phyloP scores from a whole-genome alignment of 108 stramenopile genomes.

The Stephanodiscus minutulus region DNA sequence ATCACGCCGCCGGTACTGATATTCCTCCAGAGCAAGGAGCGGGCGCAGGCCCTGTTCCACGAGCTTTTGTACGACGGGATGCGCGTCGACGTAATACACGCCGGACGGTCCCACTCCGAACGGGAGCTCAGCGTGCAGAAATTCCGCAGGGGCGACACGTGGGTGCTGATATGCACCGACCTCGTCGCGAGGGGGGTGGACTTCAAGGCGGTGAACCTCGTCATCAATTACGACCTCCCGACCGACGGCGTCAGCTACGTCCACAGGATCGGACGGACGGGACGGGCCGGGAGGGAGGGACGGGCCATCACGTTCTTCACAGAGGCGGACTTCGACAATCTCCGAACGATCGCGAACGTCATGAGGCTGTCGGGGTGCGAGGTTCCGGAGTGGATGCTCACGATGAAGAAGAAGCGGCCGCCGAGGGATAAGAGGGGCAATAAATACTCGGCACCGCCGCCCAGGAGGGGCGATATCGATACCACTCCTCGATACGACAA shows the following conservation, averaged over 20 bases:
- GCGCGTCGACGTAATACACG: conserved; percentile 94
- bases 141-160: conserved; percentile 95
- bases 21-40: conserved; percentile 94
- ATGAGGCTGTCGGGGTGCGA: conserved; percentile 92
- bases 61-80: conserved; percentile 95
- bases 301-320: conserved; percentile 97
- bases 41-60: conserved; percentile 92
- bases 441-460: conserved; percentile 8
- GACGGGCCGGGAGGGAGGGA: conserved; percentile 91
- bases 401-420: conserved; percentile 50
- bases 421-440: conserved; percentile 33
- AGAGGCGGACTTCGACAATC: conserved; percentile 83
- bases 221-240: conserved; percentile 98
- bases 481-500: conserved; percentile 82
- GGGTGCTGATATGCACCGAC: conserved; percentile 98
- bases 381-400: conserved; percentile 93
- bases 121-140: conserved; percentile 89
- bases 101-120: conserved; percentile 82
- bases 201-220: conserved; percentile 95
- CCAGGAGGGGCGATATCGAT: conserved; percentile 63
- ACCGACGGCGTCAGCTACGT: conserved; percentile 89
- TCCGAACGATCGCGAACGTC: conserved; percentile 94
- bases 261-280: conserved; percentile 97
- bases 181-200: conserved; percentile 98
- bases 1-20: conserved; percentile 86